Conservation (phyloP, 2,329 filamentous ascomycete species). For the Aspergillus oerlinghausenensis region DNA sequence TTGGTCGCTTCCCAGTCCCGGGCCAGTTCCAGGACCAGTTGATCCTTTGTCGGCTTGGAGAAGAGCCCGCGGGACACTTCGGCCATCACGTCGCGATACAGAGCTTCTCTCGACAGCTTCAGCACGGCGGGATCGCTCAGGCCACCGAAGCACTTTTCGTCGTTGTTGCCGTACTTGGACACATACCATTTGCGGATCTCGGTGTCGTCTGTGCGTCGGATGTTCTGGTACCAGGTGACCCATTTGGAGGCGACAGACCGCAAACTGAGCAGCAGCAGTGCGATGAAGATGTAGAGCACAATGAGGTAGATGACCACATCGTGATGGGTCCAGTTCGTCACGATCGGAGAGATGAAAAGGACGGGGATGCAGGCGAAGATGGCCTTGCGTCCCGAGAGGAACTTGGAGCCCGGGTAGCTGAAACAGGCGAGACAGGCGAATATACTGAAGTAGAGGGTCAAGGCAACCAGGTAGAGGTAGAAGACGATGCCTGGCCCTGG, state of each 20-base stretch:
- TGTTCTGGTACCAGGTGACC: slow-evolving; percentile 51
- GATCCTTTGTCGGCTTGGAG: slow-evolving; percentile 40
- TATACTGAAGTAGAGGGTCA: slow-evolving; percentile 57
- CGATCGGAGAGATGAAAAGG: slow-evolving; percentile 53
- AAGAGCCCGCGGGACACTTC: slow-evolving; percentile 44
- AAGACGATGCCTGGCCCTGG: slow-evolving; percentile 52
- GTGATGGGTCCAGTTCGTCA: slow-evolving; percentile 50
- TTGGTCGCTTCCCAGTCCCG: slow-evolving; percentile 50
- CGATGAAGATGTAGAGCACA: slow-evolving; percentile 51
- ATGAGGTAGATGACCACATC: slow-evolving; percentile 55
- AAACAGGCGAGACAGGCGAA: slow-evolving; percentile 52
- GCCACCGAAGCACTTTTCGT: slow-evolving; percentile 39
- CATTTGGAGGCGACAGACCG: slow-evolving; percentile 54
- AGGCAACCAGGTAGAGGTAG: slow-evolving; percentile 54
- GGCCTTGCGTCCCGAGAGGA: slow-evolving; percentile 54
- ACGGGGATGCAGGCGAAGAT: slow-evolving; percentile 54
- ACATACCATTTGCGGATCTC: slow-evolving; percentile 41
- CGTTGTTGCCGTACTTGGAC: slow-evolving; percentile 26
- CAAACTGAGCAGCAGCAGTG: slow-evolving; percentile 49
- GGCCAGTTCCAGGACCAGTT: slow-evolving; percentile 48
- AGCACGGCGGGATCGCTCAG: slow-evolving; percentile 48
- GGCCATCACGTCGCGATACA: slow-evolving; percentile 43
- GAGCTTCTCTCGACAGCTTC: slow-evolving; percentile 43
- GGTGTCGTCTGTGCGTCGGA: slow-evolving; percentile 36
- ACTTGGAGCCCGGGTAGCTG: slow-evolving; percentile 51